Evolutionary conservation across 192 early-diverging fungal genomes (phyloP), one percentile per base, ranked within the genome.

Genomic region (Linnemannia elongata): DNA sequence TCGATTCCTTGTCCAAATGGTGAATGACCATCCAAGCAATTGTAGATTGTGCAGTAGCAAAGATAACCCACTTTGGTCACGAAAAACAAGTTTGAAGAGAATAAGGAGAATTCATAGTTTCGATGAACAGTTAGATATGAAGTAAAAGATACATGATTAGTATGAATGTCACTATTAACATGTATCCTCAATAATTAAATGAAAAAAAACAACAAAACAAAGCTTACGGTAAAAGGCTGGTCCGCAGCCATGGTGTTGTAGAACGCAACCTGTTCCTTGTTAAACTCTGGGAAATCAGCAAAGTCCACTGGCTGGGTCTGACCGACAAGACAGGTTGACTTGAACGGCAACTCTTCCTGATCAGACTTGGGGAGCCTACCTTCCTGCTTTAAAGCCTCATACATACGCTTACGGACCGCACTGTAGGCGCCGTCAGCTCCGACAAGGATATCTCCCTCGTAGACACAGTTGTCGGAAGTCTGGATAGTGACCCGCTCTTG

Each of bases 401-500:
- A 60, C 55, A 60, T 60, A 8, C 55, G 55, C n/a, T 60, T 22
- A 27, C 55, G 55, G n/a, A 60, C 55, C 4, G 55, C 55, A 27
- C 55, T 60, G 7, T 60, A 60, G 55, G 55, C 55, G 9, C 55
- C 55, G 7, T 60, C 55, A 60, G 55, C 55, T 36, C 76, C 76
- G 36, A 75, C 47, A 15, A 54, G 30, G 36, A 60, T 60, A 60
- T 60, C 55, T 24, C n/a, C 36, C 38, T 72, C 57, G 15, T 44
- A 13, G 13, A 24, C 30, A 1, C 75, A 60, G 4, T 68, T 47
- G 42, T 89, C 88, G 3, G 63, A 22, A 60, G 69, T 80, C 18
- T 13, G 55, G 52, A 82, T 73, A 41, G 41, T 57, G n/a, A 89
- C 78, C 30, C 71, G 74, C 36, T 78, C 57, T 3, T 86, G 71